Percentiles rank a stretch among this genome's conserved stretches.
These are phyloP conservation scores for Tuber magnatum DNA, from an alignment of 495 filamentous ascomycete species.

Conservation along the genomic window DNA sequence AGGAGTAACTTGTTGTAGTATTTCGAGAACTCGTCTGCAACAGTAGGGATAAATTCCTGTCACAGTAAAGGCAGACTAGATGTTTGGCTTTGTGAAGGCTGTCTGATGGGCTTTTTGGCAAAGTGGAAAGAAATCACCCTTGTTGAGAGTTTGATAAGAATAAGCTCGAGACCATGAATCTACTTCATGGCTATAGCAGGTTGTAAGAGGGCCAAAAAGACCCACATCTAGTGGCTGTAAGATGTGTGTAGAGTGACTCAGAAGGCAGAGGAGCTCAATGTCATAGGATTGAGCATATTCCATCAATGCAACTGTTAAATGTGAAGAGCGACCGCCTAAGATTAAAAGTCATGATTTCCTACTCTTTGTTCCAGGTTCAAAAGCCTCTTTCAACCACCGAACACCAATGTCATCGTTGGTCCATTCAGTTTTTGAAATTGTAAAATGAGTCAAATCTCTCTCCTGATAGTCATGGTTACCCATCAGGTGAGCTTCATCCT, in stretches of 20 bases:
- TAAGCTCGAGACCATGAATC: constrained; percentile 9
- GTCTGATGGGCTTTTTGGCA: neutral
- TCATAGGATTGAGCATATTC: constrained; percentile 6
- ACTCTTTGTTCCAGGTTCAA: constrained; percentile 2
- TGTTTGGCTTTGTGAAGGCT: constrained; percentile 11
- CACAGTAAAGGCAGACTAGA: constrained; percentile 9
- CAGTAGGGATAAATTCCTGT: constrained; percentile 9
- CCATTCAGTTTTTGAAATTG: constrained; percentile 6
- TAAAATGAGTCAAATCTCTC: constrained; percentile 12
- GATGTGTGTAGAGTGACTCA: constrained; percentile 13
- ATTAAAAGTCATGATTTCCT: constrained; percentile 7
- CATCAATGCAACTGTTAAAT: constrained; percentile 8
- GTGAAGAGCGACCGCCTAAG: constrained; percentile 16
- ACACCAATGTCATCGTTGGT: constrained; percentile 9
- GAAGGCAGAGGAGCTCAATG: constrained; percentile 16
- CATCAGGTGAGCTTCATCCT: constrained; percentile 14
- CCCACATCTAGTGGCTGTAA: constrained; percentile 11
- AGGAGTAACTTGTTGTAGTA: neutral
- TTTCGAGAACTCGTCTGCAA: neutral
- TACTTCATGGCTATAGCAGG: constrained; percentile 13
- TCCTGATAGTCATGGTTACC: constrained; percentile 15
- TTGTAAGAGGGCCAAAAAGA: constrained; percentile 3
- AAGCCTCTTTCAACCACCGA: constrained; percentile 10
- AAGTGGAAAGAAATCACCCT: constrained; percentile 14
- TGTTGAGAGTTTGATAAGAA: neutral